These are phyloP conservation scores for Bothriochloa decipiens DNA, from an alignment of 176 grass and related monocot species.

Conservation along the genomic window DNA sequence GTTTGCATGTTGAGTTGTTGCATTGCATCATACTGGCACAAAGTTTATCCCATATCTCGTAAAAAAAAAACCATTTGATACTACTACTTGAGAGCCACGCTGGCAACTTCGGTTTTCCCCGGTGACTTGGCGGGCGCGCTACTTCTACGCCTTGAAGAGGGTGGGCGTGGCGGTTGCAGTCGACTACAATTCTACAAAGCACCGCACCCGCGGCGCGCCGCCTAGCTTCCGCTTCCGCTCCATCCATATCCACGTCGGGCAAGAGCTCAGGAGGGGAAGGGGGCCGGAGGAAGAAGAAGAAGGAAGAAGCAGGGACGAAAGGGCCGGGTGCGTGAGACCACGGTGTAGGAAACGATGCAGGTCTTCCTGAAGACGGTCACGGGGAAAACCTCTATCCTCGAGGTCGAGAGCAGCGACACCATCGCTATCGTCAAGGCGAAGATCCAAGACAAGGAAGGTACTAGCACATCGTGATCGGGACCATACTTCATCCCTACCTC, in stretches of 20 bases:
- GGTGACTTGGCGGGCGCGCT: conserved; percentile 19
- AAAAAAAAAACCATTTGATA: too few relatives aligned
- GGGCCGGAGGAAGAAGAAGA: background rate
- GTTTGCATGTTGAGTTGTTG: too few relatives aligned
- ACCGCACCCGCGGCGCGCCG: background rate
- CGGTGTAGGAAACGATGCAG: conserved; percentile 30
- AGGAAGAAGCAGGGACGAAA: too few relatives aligned
- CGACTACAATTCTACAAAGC: background rate
- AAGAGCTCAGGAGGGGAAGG: background rate
- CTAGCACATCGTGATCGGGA: background rate
- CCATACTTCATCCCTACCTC: background rate
- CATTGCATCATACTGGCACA: too few relatives aligned
- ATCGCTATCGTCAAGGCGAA: conserved; percentile 65
- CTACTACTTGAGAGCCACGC: background rate
- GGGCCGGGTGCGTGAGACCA: background rate
- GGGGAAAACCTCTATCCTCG: conserved; percentile 68
- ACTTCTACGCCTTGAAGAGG: background rate
- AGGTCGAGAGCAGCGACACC: conserved; percentile 73
- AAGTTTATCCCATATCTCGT: too few relatives aligned
- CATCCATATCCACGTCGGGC: background rate
- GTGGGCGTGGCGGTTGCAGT: background rate
- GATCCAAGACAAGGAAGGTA: conserved; percentile 70
- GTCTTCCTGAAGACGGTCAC: conserved; percentile 64
- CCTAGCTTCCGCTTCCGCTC: background rate
- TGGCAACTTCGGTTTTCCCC: background rate